Percentiles rank a stretch among this genome's conserved stretches.
phyloP scores from a whole-genome alignment of 805 yeast genomes.

The Sugiyamaella lignohabitans region DNA sequence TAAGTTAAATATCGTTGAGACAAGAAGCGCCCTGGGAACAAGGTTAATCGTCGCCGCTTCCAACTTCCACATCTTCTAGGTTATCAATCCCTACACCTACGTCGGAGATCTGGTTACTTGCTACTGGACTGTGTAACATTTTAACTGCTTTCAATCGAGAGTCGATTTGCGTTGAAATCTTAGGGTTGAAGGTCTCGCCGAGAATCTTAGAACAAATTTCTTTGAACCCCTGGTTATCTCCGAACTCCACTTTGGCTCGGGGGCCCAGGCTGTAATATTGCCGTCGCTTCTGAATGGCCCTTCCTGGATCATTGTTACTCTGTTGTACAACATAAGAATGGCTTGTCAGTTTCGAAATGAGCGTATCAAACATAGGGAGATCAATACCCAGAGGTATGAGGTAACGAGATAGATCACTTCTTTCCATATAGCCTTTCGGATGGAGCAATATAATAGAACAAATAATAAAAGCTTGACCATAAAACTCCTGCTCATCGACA shows the following conservation, averaged over 20 bases:
- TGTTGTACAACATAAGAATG: background rate
- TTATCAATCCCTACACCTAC: too few relatives aligned
- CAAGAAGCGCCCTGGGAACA: too few relatives aligned
- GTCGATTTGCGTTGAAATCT: background rate
- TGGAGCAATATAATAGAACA: conserved; percentile 8
- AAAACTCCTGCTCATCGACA: conserved; percentile 2
- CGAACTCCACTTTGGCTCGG: conserved; percentile 9
- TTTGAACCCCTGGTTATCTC: conserved; percentile 1
- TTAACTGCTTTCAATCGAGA: background rate
- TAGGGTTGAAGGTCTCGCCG: conserved; percentile 1
- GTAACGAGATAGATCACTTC: background rate
- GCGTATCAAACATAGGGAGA: background rate
- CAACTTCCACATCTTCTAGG: too few relatives aligned
- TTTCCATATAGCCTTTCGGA: conserved; percentile 6
- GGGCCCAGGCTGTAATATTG: conserved; percentile 9
- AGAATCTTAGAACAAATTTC: conserved; percentile 4
- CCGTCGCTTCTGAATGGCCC: background rate
- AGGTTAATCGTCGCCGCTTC: too few relatives aligned
- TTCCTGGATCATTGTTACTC: background rate
- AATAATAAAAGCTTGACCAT: conserved; percentile 6
- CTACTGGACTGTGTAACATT: too few relatives aligned
- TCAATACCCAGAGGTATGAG: background rate
- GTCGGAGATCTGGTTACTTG: too few relatives aligned
- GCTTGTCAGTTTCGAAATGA: background rate
- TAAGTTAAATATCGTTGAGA: too few relatives aligned